Base-by-base conservation (phyloP, 148 eudicot genomes). In the Rhododendron molle region DNA sequence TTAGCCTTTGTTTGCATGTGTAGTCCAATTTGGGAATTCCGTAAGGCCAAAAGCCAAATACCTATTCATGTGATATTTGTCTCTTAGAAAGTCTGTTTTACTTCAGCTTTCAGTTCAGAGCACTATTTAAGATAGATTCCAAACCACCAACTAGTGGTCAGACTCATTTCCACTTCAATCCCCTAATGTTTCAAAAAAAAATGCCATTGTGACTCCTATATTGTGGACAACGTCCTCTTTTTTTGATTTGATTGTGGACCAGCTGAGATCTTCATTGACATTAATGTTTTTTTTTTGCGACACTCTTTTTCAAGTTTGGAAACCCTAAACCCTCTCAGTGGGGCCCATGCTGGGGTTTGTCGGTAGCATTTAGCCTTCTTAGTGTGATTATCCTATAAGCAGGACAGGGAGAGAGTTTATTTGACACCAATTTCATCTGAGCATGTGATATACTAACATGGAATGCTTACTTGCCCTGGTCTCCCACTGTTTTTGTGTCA, bases 261-360 rank as follows among this genome's bases (percentile, higher is more conserved):
- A 77, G 21, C 18, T 23, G 81, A 21, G n/a, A 21, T n/a, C 81
- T 44, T 77, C 20, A 46, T 13, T 20, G 30, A n/a, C 47, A 77
- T 44, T 18, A 40, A 43, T 11, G n/a, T 8, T 77, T 21, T 21
- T 21, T 77, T 20, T 77, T 34, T 16, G 23, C 2, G 4, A 77
- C 47, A 77, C 4, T 77, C 11, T 8, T 44, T 77, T 46, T 34
- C 49, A 46, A 44, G 32, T 78, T 80, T 26, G 58, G 32, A 26
- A 30, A 50, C 10, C 36, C 32, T 7, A 50, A 50, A 30, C 46
- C 15, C 34, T 52, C 32, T 80, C 16, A 72, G 10, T 16, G 46
- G 78, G 78, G 78, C 77, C 77, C 77, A 74, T 74, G 78, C 46
- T 38, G n/a, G 44, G 43, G 23, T 15, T 74, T 74, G 44, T 74